Percentiles rank a stretch among this genome's conserved stretches.
phyloP scores from a whole-genome alignment of 768 basidiomycete species.

The Postia placenta region DNA sequence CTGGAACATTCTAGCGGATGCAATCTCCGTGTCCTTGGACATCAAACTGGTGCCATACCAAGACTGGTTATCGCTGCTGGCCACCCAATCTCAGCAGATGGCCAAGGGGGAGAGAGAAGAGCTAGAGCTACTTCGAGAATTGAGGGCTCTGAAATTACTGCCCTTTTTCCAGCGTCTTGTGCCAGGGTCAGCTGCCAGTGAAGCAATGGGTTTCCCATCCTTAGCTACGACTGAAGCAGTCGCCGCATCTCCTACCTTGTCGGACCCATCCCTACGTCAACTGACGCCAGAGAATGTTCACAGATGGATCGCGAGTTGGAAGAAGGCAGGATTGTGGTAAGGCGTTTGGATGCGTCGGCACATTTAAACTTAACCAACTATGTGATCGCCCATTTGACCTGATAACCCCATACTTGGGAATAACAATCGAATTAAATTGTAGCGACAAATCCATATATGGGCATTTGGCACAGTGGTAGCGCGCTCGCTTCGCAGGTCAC shows the following conservation, averaged over 20 bases:
- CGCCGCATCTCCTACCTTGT: background rate
- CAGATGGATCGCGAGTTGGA: background rate
- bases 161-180: background rate
- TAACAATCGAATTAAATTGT: too few relatives aligned
- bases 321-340: background rate
- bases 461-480: slow-evolving; percentile 2
- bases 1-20: background rate
- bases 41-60: background rate
- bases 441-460: too few relatives aligned
- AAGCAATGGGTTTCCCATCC: background rate
- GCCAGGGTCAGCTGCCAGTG: background rate
- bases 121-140: background rate
- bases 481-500: background rate
- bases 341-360: background rate
- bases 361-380: background rate
- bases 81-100: too few relatives aligned
- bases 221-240: background rate
- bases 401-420: too few relatives aligned
- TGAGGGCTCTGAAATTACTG: background rate
- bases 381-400: too few relatives aligned
- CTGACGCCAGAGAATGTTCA: background rate
- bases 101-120: too few relatives aligned
- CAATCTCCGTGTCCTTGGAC: background rate
- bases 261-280: background rate
- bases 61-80: background rate